Base-by-base conservation (phyloP, 2,329 filamentous ascomycete species). In the Fusarium citri region DNA sequence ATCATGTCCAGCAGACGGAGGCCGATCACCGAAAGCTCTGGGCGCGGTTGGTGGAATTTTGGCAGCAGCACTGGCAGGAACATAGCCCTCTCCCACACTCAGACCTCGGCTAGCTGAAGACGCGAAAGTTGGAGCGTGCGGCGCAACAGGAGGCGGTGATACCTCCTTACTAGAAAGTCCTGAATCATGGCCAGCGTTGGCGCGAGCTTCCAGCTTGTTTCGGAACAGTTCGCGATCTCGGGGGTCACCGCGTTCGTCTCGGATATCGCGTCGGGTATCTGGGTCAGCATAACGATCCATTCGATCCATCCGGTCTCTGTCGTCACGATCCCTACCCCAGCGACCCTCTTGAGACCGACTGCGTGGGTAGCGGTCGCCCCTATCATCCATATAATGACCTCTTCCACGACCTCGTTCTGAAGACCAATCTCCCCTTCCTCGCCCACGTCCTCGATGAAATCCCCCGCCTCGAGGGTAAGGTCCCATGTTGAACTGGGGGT, bases 311-410 rank as follows among this genome's bases (percentile, higher is more conserved):
- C 80, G 76, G 30, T 88, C 86, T 41, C 87, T 85, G 14, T 88
- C 86, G 64, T 88, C 86, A 51, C 86, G 82, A 9, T 88, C 87
- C 48, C 87, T 83, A 22, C 77, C 81, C 84, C 86, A 88, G 34
- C 87, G 86, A 59, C 89, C 87, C 74, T 90, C 88, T 74, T 90
- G 87, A 68, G 90, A 91, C 67, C 90, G 86, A 73, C 88, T 90
- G 73, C 91, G 84, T 20, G 86, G 86, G 57, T 92, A 91, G 15
- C 87, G 85, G 64, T 92, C 82, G 42, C 76, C 84, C 42, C 87
- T 83, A 45, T 91, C 91, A 60, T 90, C 88, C 71, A 76, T 74
- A 68, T 88, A 89, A 49, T 85, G 86, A 2, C 83, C 83, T 22
- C 85, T 86, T 16, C 86, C 89, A 30, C 89, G 83, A 5, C 87